phyloP scores from a whole-genome alignment of 306 rosid species.

The Myrica gale region DNA sequence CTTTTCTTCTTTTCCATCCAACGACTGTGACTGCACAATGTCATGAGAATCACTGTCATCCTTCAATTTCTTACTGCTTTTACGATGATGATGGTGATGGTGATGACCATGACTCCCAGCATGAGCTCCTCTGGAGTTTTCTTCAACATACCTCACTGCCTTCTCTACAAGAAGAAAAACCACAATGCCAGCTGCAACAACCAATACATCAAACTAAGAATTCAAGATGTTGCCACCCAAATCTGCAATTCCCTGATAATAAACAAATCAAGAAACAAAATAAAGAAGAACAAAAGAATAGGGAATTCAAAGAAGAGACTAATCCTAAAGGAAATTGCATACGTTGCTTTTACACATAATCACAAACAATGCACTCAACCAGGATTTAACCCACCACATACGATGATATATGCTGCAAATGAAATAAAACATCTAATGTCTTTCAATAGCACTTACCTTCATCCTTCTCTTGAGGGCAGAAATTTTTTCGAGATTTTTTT shows the following conservation, averaged over 20 bases:
- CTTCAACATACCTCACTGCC: conserved; percentile 86
- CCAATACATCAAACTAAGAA: conserved; percentile 20
- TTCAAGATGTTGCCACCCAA: conserved; percentile 19
- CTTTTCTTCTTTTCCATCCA: conserved; percentile 30
- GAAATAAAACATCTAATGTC: background rate
- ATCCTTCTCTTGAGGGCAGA: background rate
- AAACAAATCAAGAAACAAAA: conserved; percentile 8
- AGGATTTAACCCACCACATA: background rate
- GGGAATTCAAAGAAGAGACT: conserved; percentile 8
- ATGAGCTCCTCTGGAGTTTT: conserved; percentile 63
- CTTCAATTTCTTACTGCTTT: conserved; percentile 58
- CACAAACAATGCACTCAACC: background rate
- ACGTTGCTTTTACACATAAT: background rate
- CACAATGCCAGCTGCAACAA: conserved; percentile 83
- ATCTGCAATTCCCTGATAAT: conserved; percentile 13
- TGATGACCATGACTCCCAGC: conserved; percentile 75
- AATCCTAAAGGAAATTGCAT: background rate
- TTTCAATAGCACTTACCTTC: background rate
- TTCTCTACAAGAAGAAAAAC: conserved; percentile 93
- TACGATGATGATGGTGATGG: conserved; percentile 39
- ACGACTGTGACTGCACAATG: conserved; percentile 30
- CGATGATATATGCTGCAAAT: background rate
- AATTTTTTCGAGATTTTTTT: background rate
- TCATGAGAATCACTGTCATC: conserved; percentile 49
- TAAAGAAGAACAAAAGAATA: conserved; percentile 7